Base-by-base conservation (phyloP, 2,329 filamentous ascomycete species). In the Ceratocystiopsis minuta region DNA sequence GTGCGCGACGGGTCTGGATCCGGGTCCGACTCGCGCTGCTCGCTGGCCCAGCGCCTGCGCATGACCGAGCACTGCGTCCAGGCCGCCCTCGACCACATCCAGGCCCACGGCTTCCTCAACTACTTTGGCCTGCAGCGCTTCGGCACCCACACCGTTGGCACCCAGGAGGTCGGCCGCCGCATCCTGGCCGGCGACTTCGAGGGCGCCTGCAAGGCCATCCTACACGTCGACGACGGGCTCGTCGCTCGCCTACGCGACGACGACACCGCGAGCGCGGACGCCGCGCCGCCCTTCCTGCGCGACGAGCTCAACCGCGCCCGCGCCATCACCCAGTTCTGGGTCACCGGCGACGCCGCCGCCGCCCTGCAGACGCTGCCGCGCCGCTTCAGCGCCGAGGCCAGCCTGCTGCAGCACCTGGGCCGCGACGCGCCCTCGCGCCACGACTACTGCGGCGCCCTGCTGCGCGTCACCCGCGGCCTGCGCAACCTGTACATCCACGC, bases 71-170 rank as follows among this genome's bases (percentile, higher is more conserved):
- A 64, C 6, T 62, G 72, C 31, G 64, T 84, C 47, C 54, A 68
- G 46, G 54, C 65, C 46, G 68, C 83, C 1, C 63, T 94, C 40
- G 63, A 70, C 36, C 73, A 78, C 48, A 73, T 96, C 50, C 66
- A 70, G 42, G 62, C 75, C 36, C 70, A 78, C 37, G 90, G 90
- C 3, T 98, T 92, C 65, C 78, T 98, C 60, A 98, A 98, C 61
- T 98, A 96, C 63, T 98, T 87, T 54, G 90, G 90, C 10, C 75
- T 96, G n/a, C 90, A 98, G 61, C 78, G 90, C 18, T 98, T 98
- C 53, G 90, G 90, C 24, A 88, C 86, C 0, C 88, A 90, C 58
- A 65, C 75, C 24, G 80, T 83, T 13, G 81, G 86, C 32, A 98
- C 90, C 0, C 85, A 96, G 53, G 71, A 78, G 35, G 66, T 95